Evolutionary conservation across 306 rosid species (phyloP).

Genomic region (Pueraria montana): DNA sequence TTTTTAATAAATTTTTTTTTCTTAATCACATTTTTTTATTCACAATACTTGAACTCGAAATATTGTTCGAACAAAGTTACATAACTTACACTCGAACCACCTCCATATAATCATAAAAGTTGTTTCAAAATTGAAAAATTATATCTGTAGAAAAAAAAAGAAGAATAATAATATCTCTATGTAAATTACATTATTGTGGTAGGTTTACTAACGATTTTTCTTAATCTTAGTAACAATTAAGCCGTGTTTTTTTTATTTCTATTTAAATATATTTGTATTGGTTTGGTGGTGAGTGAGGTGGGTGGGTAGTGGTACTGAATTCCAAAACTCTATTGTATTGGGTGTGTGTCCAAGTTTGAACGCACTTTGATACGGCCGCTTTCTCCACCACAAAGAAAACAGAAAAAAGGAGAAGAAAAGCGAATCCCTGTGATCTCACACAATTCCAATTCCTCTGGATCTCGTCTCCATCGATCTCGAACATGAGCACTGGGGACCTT

Average conservation of each 20-base stretch:
- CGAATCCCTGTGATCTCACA: constrained; percentile 36
- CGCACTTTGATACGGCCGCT: constrained; percentile 44
- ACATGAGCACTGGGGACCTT: constrained; percentile 91
- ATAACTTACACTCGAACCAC: too few relatives aligned
- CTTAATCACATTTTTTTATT: too few relatives aligned
- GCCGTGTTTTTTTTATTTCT: not conserved
- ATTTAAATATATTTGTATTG: not conserved
- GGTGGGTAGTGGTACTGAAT: constrained; percentile 26
- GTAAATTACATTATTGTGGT: too few relatives aligned
- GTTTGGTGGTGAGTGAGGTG: not conserved
- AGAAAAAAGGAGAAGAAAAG: constrained; percentile 38
- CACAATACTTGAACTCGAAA: too few relatives aligned
- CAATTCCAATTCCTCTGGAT: constrained; percentile 45
- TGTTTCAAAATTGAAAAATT: too few relatives aligned
- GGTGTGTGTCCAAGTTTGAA: constrained; percentile 16
- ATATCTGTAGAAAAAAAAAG: too few relatives aligned
- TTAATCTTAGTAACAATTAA: not conserved
- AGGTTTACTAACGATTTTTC: too few relatives aligned
- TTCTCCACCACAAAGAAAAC: constrained; percentile 46
- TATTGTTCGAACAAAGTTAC: too few relatives aligned
- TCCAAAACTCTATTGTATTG: not conserved
- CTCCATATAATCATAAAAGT: too few relatives aligned
- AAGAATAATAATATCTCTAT: too few relatives aligned
- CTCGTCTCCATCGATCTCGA: constrained; percentile 53
- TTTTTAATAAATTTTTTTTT: too few relatives aligned